These are phyloP conservation scores for Globisporangium yorkense DNA, from an alignment of 352 stramenopile species.

Conservation along the genomic window DNA sequence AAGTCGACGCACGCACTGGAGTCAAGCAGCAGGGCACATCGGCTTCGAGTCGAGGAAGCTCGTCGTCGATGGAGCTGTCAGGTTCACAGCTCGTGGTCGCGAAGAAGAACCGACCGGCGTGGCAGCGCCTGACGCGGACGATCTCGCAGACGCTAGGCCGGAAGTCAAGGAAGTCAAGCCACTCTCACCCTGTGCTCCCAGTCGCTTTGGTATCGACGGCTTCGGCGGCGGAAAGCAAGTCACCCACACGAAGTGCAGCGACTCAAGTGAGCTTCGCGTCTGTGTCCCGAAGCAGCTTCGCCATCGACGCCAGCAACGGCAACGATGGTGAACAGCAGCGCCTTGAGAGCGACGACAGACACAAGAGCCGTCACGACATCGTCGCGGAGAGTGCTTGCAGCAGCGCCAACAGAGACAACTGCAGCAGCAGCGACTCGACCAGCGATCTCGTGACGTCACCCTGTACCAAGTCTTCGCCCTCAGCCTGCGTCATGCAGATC, in stretches of 20 bases:
- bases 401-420: too few relatives aligned
- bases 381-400: not conserved
- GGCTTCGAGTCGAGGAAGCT: not conserved
- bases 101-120: slow-evolving; percentile 2
- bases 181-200: not conserved
- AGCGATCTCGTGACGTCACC: not conserved
- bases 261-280: not conserved
- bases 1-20: not conserved
- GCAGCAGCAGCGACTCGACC: not conserved
- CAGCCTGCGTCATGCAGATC: not conserved
- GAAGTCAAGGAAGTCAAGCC: not conserved
- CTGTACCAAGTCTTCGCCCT: not conserved
- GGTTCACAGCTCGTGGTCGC: not conserved
- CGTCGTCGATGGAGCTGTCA: not conserved
- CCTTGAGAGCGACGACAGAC: not conserved
- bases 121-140: slow-evolving; percentile 10
- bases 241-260: not conserved
- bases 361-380: not conserved
- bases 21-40: not conserved
- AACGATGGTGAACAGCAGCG: not conserved
- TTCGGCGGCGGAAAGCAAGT: not conserved
- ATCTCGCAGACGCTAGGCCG: slow-evolving; percentile 7
- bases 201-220: not conserved
- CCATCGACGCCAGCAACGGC: not conserved
- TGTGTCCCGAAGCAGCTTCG: not conserved